Evolutionary conservation across 2,329 filamentous ascomycete species (phyloP).

Genomic region (Pseudocercospora cruenta): DNA sequence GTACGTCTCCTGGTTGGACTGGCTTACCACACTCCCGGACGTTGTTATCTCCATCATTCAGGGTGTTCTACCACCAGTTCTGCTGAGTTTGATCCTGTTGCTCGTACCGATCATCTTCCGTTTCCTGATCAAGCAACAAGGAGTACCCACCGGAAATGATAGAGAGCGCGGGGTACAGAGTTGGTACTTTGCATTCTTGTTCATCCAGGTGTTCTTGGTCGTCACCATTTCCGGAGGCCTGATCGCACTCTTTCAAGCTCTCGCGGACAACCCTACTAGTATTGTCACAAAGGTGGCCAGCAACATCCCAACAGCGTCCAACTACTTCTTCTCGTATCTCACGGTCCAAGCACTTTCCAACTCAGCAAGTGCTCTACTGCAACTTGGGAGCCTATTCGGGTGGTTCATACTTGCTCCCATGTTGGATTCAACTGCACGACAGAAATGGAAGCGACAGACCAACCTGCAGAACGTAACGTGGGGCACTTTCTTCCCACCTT

Average conservation of each 20-base stretch:
- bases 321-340: constrained; percentile 99
- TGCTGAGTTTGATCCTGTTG: constrained; percentile 77
- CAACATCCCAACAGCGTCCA: constrained; percentile 82
- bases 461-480: constrained; percentile 77
- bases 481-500: constrained; percentile 94
- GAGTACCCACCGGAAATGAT: constrained; percentile 79
- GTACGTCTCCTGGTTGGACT: constrained; percentile 69
- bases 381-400: constrained; percentile 74
- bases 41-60: constrained; percentile 70
- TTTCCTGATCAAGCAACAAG: constrained; percentile 72
- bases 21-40: constrained; percentile 65
- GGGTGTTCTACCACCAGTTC: constrained; percentile 80
- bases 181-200: constrained; percentile 93
- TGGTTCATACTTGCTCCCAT: constrained; percentile 84
- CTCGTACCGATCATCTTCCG: constrained; percentile 79
- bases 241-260: constrained; percentile 64
- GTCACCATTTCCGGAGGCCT: constrained; percentile 83
- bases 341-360: constrained; percentile 89
- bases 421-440: constrained; percentile 76
- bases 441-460: constrained; percentile 86
- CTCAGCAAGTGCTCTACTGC: constrained; percentile 84
- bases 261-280: constrained; percentile 67
- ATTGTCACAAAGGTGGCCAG: constrained; percentile 73
- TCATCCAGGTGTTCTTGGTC: constrained; percentile 90
- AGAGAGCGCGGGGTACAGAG: constrained; percentile 82